Base-by-base conservation (phyloP, 2,329 filamentous ascomycete genomes). In the Sporothrix luriei region DNA sequence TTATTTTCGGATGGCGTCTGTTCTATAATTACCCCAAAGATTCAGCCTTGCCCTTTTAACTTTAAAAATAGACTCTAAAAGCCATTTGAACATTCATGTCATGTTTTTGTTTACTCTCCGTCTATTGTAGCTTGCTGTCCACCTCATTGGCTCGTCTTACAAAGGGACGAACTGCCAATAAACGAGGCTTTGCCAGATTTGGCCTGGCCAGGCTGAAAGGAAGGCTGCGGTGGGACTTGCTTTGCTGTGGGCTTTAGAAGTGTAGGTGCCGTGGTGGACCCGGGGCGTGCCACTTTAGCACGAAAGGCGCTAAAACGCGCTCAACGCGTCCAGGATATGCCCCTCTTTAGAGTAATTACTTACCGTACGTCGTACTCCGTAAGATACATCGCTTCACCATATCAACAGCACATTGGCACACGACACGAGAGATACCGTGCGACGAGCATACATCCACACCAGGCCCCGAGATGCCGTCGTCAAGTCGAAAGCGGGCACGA, bases 291-390 rank as follows among this genome's bases (percentile, higher is more conserved):
- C 61, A 64, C 43, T 64, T 64, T 64, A 64, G 61, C 61, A 33
- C n/a, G 7, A 49, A 26, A 59, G 57, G 7, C 55, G 38, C 55
- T 49, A 48, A 48, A 26, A 65, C 62, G 62, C 62, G 62, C 26
- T n/a, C 43, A 33, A 65, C 62, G 62, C 62, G 62, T 65, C 46
- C 19, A 29, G 48, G 10, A 9, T 51, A 4, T 65, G 62, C 62
- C 26, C 62, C 62, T 65, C 59, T 13, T 61, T 10, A 46, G n/a
- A 40, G 26, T 7, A 33, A 5, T 33, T 9, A 38, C 14, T n/a
- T n/a, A n/a, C n/a, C n/a, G 38, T 40, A 40, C 38, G 38, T 5
- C 40, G 10, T 43, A 43, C 40, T 13, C 11, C 10, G 13, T 43
- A n/a, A n/a, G n/a, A n/a, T n/a, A 43, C 40, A 38, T 59, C 55